phyloP scores from a whole-genome alignment of 2,329 filamentous ascomycete genomes.

The Colletotrichum zoysiae region DNA sequence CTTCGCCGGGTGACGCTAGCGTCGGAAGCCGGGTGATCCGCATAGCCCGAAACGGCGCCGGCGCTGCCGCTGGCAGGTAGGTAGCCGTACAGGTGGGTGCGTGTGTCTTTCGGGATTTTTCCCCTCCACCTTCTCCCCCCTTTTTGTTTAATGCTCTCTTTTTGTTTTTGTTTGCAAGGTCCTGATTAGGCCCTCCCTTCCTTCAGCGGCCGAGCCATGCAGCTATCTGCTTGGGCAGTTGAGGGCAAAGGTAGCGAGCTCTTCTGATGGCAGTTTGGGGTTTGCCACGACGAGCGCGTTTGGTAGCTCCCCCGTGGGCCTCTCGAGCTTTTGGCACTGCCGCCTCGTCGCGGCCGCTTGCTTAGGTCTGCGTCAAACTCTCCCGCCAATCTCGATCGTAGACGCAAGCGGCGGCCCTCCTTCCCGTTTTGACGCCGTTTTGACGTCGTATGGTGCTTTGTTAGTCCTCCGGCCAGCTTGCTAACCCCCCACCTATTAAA shows the following conservation, averaged over 20 bases:
- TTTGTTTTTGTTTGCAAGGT: background rate
- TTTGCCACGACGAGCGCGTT: background rate
- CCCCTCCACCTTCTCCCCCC: background rate
- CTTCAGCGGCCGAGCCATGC: too few relatives aligned
- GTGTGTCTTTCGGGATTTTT: background rate
- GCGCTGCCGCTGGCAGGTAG: background rate
- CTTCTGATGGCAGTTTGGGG: background rate
- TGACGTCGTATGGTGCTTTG: background rate
- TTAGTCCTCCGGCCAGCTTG: background rate
- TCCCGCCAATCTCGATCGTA: slow-evolving; percentile 4
- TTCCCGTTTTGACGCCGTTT: background rate
- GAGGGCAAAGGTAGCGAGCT: background rate
- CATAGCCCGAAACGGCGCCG: slow-evolving; percentile 30
- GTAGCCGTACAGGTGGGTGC: background rate
- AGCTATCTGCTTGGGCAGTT: background rate
- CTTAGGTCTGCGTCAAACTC: background rate
- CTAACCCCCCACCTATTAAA: background rate
- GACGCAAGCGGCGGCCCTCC: slow-evolving; percentile 15
- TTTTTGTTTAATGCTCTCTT: background rate
- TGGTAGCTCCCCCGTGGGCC: background rate
- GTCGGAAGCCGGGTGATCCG: slow-evolving; percentile 31
- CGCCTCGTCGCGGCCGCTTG: background rate
- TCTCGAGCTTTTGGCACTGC: background rate
- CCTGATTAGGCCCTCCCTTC: background rate
- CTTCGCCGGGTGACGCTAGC: slow-evolving; percentile 31